Evolutionary conservation across 1,284 basidiomycete species (phyloP).

Genomic region (Marasmius sp.): DNA sequence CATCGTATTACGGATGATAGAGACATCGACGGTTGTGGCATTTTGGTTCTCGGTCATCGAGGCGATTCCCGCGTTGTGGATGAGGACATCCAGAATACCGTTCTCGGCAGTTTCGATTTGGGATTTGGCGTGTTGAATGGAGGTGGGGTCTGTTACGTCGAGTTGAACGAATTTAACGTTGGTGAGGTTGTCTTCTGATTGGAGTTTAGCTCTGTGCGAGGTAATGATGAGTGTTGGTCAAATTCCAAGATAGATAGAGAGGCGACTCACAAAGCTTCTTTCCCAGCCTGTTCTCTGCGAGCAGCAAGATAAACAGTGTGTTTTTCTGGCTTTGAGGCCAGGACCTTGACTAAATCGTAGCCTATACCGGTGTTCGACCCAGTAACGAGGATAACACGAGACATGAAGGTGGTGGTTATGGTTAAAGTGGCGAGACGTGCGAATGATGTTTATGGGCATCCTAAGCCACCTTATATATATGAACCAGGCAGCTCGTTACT

Average conservation of each 20-base stretch:
- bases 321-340: slow-evolving; percentile 16
- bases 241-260: too few relatives aligned
- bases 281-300: slow-evolving; percentile 17
- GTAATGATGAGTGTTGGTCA: too few relatives aligned
- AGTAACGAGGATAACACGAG: slow-evolving; percentile 14
- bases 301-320: slow-evolving; percentile 20
- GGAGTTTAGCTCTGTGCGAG: too few relatives aligned
- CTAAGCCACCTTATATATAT: too few relatives aligned
- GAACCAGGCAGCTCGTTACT: too few relatives aligned
- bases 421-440: too few relatives aligned
- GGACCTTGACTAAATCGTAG: slow-evolving; percentile 17
- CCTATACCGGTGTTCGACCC: slow-evolving; percentile 20
- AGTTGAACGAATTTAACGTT: too few relatives aligned
- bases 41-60: slow-evolving; percentile 32
- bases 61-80: slow-evolving; percentile 47
- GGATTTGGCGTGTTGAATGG: too few relatives aligned
- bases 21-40: slow-evolving; percentile 30
- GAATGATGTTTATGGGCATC: too few relatives aligned
- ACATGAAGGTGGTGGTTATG: background rate
- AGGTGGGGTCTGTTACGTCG: too few relatives aligned
- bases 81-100: slow-evolving; percentile 44
- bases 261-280: slow-evolving; percentile 17
- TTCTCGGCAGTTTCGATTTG: too few relatives aligned
- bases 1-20: slow-evolving; percentile 33
- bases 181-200: too few relatives aligned